These are phyloP conservation scores for Grammothele lineata DNA, from an alignment of 768 basidiomycete genomes.

Conservation along the genomic window DNA sequence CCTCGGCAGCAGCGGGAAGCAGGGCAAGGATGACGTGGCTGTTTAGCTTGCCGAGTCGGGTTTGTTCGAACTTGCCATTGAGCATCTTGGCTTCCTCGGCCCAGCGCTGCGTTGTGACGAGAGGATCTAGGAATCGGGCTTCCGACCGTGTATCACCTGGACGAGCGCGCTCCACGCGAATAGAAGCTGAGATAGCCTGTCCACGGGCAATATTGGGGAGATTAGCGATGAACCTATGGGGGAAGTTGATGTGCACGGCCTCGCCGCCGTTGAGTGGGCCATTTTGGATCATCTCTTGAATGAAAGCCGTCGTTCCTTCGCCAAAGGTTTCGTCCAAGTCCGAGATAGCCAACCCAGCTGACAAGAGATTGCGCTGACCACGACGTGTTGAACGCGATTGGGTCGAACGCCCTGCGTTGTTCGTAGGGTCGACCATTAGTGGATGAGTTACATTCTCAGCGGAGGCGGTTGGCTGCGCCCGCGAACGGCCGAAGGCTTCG, in stretches of 20 bases:
- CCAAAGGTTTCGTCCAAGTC: slow-evolving; percentile 75
- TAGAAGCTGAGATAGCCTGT: slow-evolving; percentile 47
- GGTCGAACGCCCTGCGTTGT: slow-evolving; percentile 39
- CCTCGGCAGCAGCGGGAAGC: slow-evolving; percentile 74
- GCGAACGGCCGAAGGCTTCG: slow-evolving; percentile 60
- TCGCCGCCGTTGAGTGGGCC: slow-evolving; percentile 49
- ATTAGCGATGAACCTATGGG: slow-evolving; percentile 58
- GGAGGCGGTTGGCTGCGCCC: slow-evolving; percentile 47
- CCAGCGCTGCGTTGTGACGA: slow-evolving; percentile 85
- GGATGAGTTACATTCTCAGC: slow-evolving; percentile 79
- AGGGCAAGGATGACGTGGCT: slow-evolving; percentile 73
- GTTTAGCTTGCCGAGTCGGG: slow-evolving; percentile 60
- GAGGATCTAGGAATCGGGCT: slow-evolving; percentile 61
- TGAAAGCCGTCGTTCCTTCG: slow-evolving; percentile 73
- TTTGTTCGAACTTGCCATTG: slow-evolving; percentile 68
- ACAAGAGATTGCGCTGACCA: slow-evolving; percentile 47
- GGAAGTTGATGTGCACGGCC: slow-evolving; percentile 74
- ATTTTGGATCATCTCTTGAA: slow-evolving; percentile 76
- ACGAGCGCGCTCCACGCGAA: slow-evolving; percentile 56
- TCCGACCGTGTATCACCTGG: slow-evolving; percentile 36
- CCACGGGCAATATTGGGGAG: slow-evolving; percentile 47
- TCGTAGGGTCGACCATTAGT: slow-evolving; percentile 64
- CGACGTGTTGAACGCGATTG: slow-evolving; percentile 50
- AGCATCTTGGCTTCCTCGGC: slow-evolving; percentile 81
- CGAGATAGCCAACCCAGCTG: slow-evolving; percentile 31